These are phyloP conservation scores for Ophiocordyceps camponoti-floridani DNA, from an alignment of 2,329 filamentous ascomycete genomes.

Conservation along the genomic window DNA sequence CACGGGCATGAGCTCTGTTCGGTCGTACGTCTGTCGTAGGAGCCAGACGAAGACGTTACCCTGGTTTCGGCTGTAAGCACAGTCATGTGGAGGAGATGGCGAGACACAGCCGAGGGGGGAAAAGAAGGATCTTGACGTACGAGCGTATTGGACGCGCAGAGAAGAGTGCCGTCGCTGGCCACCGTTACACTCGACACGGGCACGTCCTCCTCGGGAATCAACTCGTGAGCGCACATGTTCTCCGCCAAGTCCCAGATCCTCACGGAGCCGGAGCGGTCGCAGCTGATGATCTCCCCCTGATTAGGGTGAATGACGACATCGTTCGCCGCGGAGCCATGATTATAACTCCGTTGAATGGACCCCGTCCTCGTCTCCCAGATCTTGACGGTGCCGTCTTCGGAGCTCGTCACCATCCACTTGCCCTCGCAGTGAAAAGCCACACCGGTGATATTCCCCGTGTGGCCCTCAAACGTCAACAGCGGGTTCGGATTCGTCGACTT, in stretches of 20 bases:
- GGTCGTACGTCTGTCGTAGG: conserved; percentile 66
- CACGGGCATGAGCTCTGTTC: conserved; percentile 69
- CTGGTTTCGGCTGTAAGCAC: conserved; percentile 22
- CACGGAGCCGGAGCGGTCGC: conserved; percentile 82
- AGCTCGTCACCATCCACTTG: conserved; percentile 99
- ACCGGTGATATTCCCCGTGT: conserved; percentile 89
- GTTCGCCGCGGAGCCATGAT: conserved; percentile 75
- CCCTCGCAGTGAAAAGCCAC: conserved; percentile 97
- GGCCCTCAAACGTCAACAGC: conserved; percentile 84
- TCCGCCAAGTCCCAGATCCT: conserved; percentile 92
- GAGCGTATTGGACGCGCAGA: conserved; percentile 84
- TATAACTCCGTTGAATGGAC: conserved; percentile 80
- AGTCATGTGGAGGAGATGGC: too few species aligned
- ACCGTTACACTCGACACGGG: conserved; percentile 90
- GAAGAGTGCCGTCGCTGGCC: conserved; percentile 78
- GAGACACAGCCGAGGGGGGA: not conserved
- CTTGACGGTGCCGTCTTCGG: conserved; percentile 90
- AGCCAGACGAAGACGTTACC: conserved; percentile 97
- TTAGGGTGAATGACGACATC: conserved; percentile 99
- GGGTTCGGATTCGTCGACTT: conserved; percentile 95
- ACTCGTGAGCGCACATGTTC: conserved; percentile 90
- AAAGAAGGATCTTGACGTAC: conserved; percentile 26
- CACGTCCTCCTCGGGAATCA: conserved; percentile 92
- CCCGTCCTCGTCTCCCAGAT: conserved; percentile 89
- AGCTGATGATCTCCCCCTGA: conserved; percentile 94